Evolutionary conservation across 345 rosid species (phyloP).

Genomic region (Psidium guajava): DNA sequence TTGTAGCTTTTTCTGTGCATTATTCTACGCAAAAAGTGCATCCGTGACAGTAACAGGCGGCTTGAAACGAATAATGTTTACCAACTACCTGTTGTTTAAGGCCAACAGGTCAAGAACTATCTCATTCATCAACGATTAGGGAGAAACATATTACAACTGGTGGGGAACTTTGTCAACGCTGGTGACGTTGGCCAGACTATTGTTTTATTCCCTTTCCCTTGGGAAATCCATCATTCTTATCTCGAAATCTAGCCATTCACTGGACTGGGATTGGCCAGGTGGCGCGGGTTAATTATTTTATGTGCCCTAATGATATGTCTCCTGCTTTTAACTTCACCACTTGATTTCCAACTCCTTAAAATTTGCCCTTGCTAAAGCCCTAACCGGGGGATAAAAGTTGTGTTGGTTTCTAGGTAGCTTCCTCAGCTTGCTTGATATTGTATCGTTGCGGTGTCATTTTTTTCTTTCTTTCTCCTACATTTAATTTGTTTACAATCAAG

Average conservation of each 20-base stretch:
- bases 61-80: not conserved
- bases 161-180: not conserved
- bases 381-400: not conserved
- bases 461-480: not conserved
- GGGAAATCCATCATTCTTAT: not conserved
- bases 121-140: not conserved
- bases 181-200: not conserved
- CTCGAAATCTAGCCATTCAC: not conserved
- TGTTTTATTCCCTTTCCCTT: not conserved
- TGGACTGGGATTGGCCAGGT: not conserved
- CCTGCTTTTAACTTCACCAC: not conserved
- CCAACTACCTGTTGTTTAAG: not conserved
- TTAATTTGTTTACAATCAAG: not conserved
- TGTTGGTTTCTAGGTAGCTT: not conserved
- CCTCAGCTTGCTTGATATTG: not conserved
- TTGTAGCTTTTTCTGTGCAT: slow-evolving; percentile 2
- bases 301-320: not conserved
- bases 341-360: not conserved
- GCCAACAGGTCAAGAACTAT: not conserved
- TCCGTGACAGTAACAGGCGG: not conserved
- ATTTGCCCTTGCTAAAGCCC: not conserved
- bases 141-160: not conserved
- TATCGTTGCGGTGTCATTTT: not conserved
- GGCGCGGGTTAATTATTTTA: not conserved
- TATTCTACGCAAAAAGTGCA: not conserved